These are phyloP conservation scores for Shiraia bambusicola DNA, from an alignment of 2,329 filamentous ascomycete genomes.

Conservation along the genomic window DNA sequence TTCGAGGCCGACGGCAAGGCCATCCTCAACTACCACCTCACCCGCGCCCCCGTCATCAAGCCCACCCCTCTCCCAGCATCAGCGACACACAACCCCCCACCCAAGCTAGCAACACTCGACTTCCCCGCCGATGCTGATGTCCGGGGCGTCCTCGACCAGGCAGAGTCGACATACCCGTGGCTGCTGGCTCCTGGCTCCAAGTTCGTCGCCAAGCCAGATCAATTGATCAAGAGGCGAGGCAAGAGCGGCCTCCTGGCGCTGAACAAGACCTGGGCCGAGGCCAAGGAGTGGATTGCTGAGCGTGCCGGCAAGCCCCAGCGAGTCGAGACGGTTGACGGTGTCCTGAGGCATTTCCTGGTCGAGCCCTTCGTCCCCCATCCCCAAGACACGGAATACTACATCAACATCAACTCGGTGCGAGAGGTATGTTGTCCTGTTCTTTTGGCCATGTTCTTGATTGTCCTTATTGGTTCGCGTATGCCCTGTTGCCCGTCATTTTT, in stretches of 20 bases:
- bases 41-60: constrained; percentile 95
- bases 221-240: constrained; percentile 98
- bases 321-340: constrained; percentile 88
- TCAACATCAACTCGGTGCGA: constrained; percentile 99
- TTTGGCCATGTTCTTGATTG: constrained; percentile 7
- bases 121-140: constrained; percentile 88
- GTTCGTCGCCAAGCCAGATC: constrained; percentile 99
- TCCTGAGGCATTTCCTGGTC: constrained; percentile 92
- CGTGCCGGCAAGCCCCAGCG: constrained; percentile 88
- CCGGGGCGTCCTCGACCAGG: constrained; percentile 85
- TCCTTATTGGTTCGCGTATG: not conserved
- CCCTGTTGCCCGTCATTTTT: constrained; percentile 10
- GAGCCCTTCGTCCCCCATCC: constrained; percentile 98
- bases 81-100: constrained; percentile 85
- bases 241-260: constrained; percentile 96
- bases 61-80: constrained; percentile 84
- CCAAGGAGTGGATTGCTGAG: constrained; percentile 89
- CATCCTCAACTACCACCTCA: constrained; percentile 99
- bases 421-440: constrained; percentile 72
- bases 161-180: constrained; percentile 96
- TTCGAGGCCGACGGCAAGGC: constrained; percentile 99
- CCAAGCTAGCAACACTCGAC: constrained; percentile 87
- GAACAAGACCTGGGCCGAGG: constrained; percentile 97
- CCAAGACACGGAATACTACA: constrained; percentile 96
- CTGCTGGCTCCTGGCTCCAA: constrained; percentile 78